Base-by-base conservation (phyloP, 1,284 basidiomycete species). In the Ustilago hordei region DNA sequence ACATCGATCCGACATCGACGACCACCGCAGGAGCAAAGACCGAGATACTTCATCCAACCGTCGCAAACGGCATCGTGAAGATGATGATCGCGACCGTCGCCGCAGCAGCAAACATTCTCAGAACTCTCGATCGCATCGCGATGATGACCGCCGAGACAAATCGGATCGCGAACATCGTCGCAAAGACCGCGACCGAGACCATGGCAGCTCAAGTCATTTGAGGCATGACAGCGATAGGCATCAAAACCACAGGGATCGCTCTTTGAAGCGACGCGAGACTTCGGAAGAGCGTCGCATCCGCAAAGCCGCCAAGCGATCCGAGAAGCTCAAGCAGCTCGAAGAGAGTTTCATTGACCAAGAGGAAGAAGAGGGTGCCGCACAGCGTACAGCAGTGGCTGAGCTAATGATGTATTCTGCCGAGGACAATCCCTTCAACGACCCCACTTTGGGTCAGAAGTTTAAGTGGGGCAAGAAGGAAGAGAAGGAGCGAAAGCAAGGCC, bases 401-500 rank as follows among this genome's bases (percentile, higher is more conserved):
- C 75, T 81, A 43, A 72, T 82, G 43, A 75, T 85, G 76, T 98
- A 98, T 88, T 95, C 94, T 80, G 93, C 94, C 45, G 92, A 91
- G 8, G 93, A 95, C 88, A 99, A 99, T 84, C 96, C 96, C 0
- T 99, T 99, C 89, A 93, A 98, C 87, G 96, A 99, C 84, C 91
- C 94, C 72, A 98, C 98, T 86, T 61, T 98, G 34, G 92, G 91
- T 28, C 93, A 98, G 84, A 93, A 95, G 86, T 99, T 99, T 87
- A 91, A 92, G 68, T 99, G 97, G 97, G 93, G 95, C 87, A 99
- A 99, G 89, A 99, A 99, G 88, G 90, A 91, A 41, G 96, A 99
- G 86, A 95, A 95, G 88, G 97, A 99, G 86, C 90, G 91, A 83
- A 98, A 96, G 87, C 88, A 91, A 65, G 97, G 97, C 1, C 84